Conservation (phyloP, 78 protist genomes). For the Chrysochromulina parva region DNA sequence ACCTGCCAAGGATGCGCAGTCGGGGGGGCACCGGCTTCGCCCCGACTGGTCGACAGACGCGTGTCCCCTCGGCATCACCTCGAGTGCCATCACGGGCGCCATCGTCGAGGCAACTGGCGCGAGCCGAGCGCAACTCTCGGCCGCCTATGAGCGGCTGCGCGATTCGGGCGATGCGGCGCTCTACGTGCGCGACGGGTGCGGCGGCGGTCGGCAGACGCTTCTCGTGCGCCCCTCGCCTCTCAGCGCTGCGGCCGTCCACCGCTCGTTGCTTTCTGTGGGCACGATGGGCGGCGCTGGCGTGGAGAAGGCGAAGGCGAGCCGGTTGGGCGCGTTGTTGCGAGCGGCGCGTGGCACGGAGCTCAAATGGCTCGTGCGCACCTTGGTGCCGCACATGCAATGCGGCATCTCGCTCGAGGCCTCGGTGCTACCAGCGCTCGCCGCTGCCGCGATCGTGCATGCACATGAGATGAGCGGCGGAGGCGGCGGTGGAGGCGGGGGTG, state of each 20-base stretch:
- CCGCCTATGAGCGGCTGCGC: not conserved
- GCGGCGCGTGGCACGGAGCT: not conserved
- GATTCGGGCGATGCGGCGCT: not conserved
- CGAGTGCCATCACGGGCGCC: not conserved
- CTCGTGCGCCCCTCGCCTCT: not conserved
- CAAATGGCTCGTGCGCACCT: slow-evolving; percentile 29
- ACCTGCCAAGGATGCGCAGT: slow-evolving; percentile 12
- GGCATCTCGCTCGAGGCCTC: slow-evolving; percentile 1
- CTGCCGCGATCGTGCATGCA: not conserved
- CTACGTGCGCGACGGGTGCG: not conserved
- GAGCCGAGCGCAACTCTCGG: not conserved
- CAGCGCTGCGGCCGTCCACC: not conserved
- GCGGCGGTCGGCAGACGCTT: not conserved
- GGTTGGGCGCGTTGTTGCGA: not conserved
- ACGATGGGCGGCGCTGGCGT: slow-evolving; percentile 20
- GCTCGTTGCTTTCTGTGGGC: not conserved
- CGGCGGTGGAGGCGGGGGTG: not conserved
- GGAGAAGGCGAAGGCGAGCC: not conserved
- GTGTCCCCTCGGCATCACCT: not conserved
- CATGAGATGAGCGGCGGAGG: not conserved
- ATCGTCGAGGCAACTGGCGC: not conserved
- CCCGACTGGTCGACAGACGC: not conserved
- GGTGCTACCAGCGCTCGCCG: slow-evolving; percentile 13
- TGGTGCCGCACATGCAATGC: not conserved
- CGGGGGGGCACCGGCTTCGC: slow-evolving; percentile 20